Evolutionary conservation across 164 flowering plant species (phyloP).

Genomic region (Tetracentron sinense): DNA sequence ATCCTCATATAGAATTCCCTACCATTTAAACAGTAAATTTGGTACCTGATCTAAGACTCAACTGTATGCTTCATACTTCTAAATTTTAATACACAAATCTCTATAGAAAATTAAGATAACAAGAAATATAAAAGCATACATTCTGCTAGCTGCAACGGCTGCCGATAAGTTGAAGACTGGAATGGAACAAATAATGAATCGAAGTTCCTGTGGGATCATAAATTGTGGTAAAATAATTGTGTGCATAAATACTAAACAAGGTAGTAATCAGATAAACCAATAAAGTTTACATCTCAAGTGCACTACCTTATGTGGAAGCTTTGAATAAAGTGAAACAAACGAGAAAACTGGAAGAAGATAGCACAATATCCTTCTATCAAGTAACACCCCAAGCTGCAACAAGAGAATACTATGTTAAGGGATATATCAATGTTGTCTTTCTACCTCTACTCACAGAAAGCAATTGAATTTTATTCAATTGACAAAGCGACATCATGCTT

Average conservation of each 20-base stretch:
- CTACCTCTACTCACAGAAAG: background rate
- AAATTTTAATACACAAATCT: background rate
- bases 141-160: constrained; percentile 77
- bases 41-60: background rate
- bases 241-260: background rate
- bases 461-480: background rate
- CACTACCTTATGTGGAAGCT: constrained; percentile 95
- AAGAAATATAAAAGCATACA: constrained; percentile 40
- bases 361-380: constrained; percentile 65
- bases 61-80: background rate
- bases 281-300: constrained; percentile 1
- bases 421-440: background rate
- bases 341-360: constrained; percentile 67
- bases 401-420: constrained; percentile 10
- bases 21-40: background rate
- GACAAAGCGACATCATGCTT: background rate
- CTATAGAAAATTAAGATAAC: background rate
- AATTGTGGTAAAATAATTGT: constrained; percentile 1
- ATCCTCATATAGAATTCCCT: background rate
- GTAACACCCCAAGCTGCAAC: constrained; percentile 73
- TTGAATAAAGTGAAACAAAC: constrained; percentile 83
- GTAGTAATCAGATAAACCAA: constrained; percentile 7
- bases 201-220: constrained; percentile 70
- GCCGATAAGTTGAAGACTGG: constrained; percentile 92
- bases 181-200: constrained; percentile 76